Evolutionary conservation across 2,329 filamentous ascomycete species (phyloP), one percentile per base, ranked within the genome.

Genomic region (Penicillium rolfsii): DNA sequence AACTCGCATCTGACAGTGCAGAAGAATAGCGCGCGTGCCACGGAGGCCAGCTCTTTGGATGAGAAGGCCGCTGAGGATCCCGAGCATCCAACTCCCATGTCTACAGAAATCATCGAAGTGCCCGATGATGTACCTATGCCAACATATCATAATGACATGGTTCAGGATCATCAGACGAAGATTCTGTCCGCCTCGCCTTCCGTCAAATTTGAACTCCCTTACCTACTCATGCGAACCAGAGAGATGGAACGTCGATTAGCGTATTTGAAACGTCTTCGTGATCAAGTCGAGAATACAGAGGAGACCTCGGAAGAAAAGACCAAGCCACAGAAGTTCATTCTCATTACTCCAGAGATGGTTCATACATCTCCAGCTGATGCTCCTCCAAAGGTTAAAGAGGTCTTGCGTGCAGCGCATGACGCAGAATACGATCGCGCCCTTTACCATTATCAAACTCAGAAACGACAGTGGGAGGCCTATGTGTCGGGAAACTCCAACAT

Each of bases 311-410:
- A 84, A 11, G 89, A 91, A 64, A 89, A 89, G 65, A 71, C 79
- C 5, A 87, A 85, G 49, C 83, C 85, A 1, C 87, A 91, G 59
- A 89, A 88, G 36, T 99, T 99, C 67, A 89, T 96, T 68, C 84
- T 99, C 9, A 96, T 99, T 64, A 91, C 91, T 63, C 94, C 95
- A 0, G 91, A 97, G 68, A 98, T 98, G 93, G 91, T 99, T 0
- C 91, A 96, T 69, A 85, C 90, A 60, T 88, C 92, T 49, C 87
- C 91, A 0, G 89, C 91, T 56, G 89, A 89, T 68, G 90, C 91
- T 3, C 91, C 93, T 0, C 87, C 87, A 48, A 92, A 96, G 72
- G 91, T 97, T 35, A 93, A 93, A 80, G 94, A 98, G 70, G 92
- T 98, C 52, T 80, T 99, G 6, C 93, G 95, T 73, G 95, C 95